Conservation (phyloP, 75 land plant genomes). For the Selaginella tamariscina region DNA sequence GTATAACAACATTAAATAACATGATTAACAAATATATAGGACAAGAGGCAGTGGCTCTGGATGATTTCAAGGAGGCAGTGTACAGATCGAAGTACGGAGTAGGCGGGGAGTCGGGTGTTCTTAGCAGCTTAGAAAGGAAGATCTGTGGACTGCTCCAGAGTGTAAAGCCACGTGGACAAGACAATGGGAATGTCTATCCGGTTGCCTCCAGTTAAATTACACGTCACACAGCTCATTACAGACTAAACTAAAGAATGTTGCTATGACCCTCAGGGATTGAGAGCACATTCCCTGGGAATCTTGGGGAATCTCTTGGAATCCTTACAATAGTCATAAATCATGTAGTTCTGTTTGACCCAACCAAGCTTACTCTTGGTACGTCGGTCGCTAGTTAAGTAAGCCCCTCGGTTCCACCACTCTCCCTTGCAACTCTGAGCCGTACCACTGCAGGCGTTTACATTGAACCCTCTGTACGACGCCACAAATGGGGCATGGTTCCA, state of each 20-base stretch:
- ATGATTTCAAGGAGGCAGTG: conserved; percentile 75
- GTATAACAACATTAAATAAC: too few species aligned
- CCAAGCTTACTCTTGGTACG: neutral
- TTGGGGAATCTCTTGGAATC: conserved; percentile 15
- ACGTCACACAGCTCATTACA: too few species aligned
- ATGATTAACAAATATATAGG: too few species aligned
- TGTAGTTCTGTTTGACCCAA: conserved; percentile 24
- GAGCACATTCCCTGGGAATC: conserved; percentile 12
- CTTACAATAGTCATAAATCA: conserved; percentile 24
- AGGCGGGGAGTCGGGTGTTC: conserved; percentile 27
- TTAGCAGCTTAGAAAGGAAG: neutral
- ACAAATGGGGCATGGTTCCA: conserved; percentile 18
- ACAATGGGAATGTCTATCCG: too few species aligned
- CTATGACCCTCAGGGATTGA: too few species aligned
- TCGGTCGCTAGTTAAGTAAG: neutral
- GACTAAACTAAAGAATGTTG: too few species aligned
- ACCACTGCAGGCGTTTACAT: conserved; percentile 13
- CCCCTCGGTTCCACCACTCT: conserved; percentile 13
- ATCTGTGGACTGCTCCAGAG: neutral
- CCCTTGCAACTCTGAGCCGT: neutral
- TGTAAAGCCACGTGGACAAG: neutral
- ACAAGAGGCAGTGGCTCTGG: conserved; percentile 43
- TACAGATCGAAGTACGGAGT: conserved; percentile 78
- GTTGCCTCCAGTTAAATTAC: too few species aligned
- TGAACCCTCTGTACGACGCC: conserved; percentile 14